Conservation (phyloP, 352 stramenopile species). For the Phytophthora boehmeriae region DNA sequence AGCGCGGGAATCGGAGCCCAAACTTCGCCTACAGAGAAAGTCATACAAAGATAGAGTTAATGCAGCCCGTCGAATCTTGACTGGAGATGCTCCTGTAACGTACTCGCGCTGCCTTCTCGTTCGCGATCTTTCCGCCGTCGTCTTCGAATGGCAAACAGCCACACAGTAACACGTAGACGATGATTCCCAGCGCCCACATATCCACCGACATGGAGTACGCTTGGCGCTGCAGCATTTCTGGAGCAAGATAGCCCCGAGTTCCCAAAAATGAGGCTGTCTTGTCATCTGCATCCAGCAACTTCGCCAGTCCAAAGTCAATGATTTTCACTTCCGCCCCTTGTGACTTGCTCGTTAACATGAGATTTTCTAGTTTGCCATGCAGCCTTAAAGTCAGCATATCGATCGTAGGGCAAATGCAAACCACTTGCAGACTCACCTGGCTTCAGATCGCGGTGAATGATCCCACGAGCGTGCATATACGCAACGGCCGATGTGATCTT, state of each 20-base stretch:
- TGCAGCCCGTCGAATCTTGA: neutral
- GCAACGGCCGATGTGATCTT: slow-evolving; percentile 91
- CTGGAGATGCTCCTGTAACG: neutral
- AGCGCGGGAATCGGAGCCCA: slow-evolving; percentile 93
- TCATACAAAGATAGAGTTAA: neutral
- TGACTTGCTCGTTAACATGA: slow-evolving; percentile 88
- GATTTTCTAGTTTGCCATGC: slow-evolving; percentile 55
- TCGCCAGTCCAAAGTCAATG: slow-evolving; percentile 99
- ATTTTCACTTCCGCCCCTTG: slow-evolving; percentile 94
- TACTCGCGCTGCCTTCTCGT: slow-evolving; percentile 77
- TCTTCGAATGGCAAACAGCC: slow-evolving; percentile 99
- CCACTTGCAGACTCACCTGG: slow-evolving; percentile 45
- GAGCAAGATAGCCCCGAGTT: slow-evolving; percentile 95
- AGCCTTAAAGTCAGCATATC: slow-evolving; percentile 2
- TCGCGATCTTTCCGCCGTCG: slow-evolving; percentile 89
- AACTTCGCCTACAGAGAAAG: slow-evolving; percentile 88
- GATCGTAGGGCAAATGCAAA: neutral
- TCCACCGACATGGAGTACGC: slow-evolving; percentile 97
- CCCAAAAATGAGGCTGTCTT: slow-evolving; percentile 86
- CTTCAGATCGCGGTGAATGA: slow-evolving; percentile 92
- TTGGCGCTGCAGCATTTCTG: slow-evolving; percentile 98
- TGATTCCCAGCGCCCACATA: slow-evolving; percentile 98
- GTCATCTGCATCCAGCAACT: slow-evolving; percentile 89
- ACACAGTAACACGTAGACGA: slow-evolving; percentile 97
- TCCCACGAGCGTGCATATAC: slow-evolving; percentile 88